These are phyloP conservation scores for Takashimella koratensis DNA, from an alignment of 1,284 basidiomycete species.

Conservation along the genomic window DNA sequence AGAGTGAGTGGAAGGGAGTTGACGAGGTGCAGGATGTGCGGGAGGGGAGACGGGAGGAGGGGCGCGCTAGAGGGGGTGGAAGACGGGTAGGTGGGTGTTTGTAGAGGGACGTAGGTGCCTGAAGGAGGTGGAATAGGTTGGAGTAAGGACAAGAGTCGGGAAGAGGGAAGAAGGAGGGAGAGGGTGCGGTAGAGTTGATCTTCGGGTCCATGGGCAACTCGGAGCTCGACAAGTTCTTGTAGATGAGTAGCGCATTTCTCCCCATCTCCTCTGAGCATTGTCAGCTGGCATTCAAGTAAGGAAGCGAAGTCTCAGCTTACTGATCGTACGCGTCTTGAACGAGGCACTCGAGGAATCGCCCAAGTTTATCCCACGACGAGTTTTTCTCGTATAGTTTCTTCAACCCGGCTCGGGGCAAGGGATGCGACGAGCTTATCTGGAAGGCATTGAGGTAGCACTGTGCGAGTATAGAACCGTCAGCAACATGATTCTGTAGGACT, in stretches of 20 bases:
- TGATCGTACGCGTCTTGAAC: constrained; percentile 57
- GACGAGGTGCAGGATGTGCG: constrained; percentile 49
- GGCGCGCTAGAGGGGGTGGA: constrained; percentile 51
- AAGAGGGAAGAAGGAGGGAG: constrained; percentile 68
- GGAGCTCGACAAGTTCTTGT: constrained; percentile 68
- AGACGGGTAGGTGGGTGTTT: constrained; percentile 57
- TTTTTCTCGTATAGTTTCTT: constrained; percentile 67
- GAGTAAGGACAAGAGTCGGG: constrained; percentile 63
- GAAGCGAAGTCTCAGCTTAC: no score
- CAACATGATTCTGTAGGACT: no score
- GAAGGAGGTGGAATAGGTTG: constrained; percentile 61
- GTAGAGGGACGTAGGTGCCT: constrained; percentile 40
- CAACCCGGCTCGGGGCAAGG: constrained; percentile 68
- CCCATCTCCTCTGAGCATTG: constrained; percentile 61
- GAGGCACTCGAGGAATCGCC: constrained; percentile 55
- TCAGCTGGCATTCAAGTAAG: no score
- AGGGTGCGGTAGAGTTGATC: constrained; percentile 66
- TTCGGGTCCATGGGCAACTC: constrained; percentile 60
- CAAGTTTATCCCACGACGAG: constrained; percentile 61
- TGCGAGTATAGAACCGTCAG: no score
- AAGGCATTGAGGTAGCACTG: constrained; percentile 75
- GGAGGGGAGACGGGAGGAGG: constrained; percentile 43
- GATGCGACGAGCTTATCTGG: constrained; percentile 60
- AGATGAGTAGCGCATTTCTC: constrained; percentile 73
- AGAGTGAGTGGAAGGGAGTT: constrained; percentile 52